Base-by-base conservation (phyloP, 2,329 filamentous ascomycete genomes). In the Cladobotryum mycophilum region DNA sequence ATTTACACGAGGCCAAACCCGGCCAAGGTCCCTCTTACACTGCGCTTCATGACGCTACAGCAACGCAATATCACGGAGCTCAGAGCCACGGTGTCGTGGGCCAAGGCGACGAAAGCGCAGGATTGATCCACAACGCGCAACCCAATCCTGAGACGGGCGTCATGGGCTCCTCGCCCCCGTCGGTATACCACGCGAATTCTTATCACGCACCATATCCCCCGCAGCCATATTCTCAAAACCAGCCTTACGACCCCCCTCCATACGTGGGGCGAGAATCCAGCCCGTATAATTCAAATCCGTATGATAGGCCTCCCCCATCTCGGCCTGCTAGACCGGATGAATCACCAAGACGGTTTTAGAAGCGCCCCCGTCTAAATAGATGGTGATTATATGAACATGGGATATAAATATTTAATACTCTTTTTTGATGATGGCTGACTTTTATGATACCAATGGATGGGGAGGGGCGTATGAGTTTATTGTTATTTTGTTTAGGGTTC, bases 41-140 rank as follows among this genome's bases (percentile, higher is more conserved):
- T 7, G 12, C 13, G 25, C 13, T 18, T 12, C 30, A 45, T 48
- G 45, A 57, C 35, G 17, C 44, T 37, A 48, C 51, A 34, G 41
- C 57, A 51, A 47, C 61, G 15, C 42, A 45, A 11, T 55, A 53
- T 34, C 51, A 53, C 34, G 48, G 51, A 18, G 33, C 53, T 51
- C 38, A 41, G 38, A 36, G 59, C 51, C 35, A 30, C 14, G 55
- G 56, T 34, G 36, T 41, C 41, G 45, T 46, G 53, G 71, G 70
- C 54, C 67, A 70, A 43, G 62, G 65, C 40, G 66, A 71, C 17
- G 71, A 78, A 61, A 70, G 66, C 34, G 67, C 65, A 3, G 73
- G 73, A 2, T 66, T 78, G 33, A 72, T 76, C 50, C 69, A 70
- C 2, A 49, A 67, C 44, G 64, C 64, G 2, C 65, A 67, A 54